A percentile compares a stretch with the other conserved stretches of the same genome.
Evolutionary conservation across 2,329 filamentous ascomycete species (phyloP).

Genomic region (Claviceps maximensis): DNA sequence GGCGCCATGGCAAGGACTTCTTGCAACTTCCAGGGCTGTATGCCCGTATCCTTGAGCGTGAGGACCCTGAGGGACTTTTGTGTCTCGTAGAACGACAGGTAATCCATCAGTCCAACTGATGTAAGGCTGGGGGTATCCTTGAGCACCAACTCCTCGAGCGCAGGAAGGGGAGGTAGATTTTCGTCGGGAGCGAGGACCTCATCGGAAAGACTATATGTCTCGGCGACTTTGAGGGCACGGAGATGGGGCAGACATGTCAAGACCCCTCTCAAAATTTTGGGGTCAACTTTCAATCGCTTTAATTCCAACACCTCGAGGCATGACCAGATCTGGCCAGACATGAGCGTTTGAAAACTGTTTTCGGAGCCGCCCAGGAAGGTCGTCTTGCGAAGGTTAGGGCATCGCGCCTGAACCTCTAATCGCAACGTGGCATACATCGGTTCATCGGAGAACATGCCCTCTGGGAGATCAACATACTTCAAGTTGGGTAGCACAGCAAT

Average conservation of each 20-base stretch:
- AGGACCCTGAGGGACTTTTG: constrained; percentile 52
- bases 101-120: constrained; percentile 52
- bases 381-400: constrained; percentile 80
- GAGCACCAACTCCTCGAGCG: constrained; percentile 60
- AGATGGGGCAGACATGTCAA: constrained; percentile 54
- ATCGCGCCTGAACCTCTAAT: constrained; percentile 72
- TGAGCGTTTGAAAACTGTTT: constrained; percentile 58
- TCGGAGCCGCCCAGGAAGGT: constrained; percentile 69
- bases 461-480: constrained; percentile 79
- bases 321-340: constrained; percentile 52
- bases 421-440: constrained; percentile 60
- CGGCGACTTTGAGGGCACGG: constrained; percentile 60
- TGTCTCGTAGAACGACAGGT: constrained; percentile 49
- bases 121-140: constrained; percentile 61
- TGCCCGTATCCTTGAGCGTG: constrained; percentile 57
- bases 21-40: constrained; percentile 49
- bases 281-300: constrained; percentile 54
- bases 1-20: constrained; percentile 45
- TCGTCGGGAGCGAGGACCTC: constrained; percentile 57
- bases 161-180: constrained; percentile 57
- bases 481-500: constrained; percentile 77
- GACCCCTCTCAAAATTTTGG: constrained; percentile 55
- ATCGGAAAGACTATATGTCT: constrained; percentile 60
- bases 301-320: constrained; percentile 63
- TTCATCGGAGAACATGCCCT: constrained; percentile 77